Evolutionary conservation across 2,329 filamentous ascomycete species (phyloP).

Genomic region (Alternaria arbusti): DNA sequence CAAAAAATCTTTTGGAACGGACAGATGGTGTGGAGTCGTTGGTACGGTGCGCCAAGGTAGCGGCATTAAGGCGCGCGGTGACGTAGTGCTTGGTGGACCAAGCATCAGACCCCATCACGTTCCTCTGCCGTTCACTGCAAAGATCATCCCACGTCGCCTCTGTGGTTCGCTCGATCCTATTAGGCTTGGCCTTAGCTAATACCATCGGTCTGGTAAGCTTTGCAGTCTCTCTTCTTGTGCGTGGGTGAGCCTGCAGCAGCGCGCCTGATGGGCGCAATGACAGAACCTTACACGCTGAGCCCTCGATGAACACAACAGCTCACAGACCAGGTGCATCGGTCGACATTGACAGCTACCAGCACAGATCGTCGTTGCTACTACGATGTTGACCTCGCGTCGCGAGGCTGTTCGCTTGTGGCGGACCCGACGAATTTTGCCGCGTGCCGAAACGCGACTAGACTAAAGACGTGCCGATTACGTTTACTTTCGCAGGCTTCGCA

Average conservation of each 20-base stretch:
- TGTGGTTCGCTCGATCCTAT: conserved; percentile 12
- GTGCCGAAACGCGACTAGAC: conserved; percentile 11
- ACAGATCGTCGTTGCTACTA: neutral
- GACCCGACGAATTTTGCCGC: conserved; percentile 5
- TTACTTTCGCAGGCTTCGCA: conserved; percentile 8
- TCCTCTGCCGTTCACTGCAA: conserved; percentile 11
- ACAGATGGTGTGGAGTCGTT: conserved; percentile 11
- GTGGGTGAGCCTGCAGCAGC: neutral
- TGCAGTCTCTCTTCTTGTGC: neutral
- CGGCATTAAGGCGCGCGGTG: conserved; percentile 16
- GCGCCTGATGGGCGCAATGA: conserved; percentile 2
- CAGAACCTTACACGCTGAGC: neutral
- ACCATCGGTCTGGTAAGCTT: neutral
- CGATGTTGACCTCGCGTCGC: neutral
- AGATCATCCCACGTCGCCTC: conserved; percentile 14
- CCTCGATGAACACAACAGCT: neutral
- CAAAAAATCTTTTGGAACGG: conserved; percentile 9
- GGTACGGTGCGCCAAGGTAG: conserved; percentile 8
- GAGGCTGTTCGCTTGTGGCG: conserved; percentile 3
- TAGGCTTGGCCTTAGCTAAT: neutral
- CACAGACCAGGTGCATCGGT: neutral
- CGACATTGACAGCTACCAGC: neutral
- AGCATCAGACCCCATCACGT: conserved; percentile 1
- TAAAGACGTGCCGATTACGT: conserved; percentile 13
- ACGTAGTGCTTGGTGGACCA: conserved; percentile 17